Percentiles rank a stretch among this genome's conserved stretches.
Conservation (phyloP, 345 rosid genomes). For the Camelina laxa region DNA sequence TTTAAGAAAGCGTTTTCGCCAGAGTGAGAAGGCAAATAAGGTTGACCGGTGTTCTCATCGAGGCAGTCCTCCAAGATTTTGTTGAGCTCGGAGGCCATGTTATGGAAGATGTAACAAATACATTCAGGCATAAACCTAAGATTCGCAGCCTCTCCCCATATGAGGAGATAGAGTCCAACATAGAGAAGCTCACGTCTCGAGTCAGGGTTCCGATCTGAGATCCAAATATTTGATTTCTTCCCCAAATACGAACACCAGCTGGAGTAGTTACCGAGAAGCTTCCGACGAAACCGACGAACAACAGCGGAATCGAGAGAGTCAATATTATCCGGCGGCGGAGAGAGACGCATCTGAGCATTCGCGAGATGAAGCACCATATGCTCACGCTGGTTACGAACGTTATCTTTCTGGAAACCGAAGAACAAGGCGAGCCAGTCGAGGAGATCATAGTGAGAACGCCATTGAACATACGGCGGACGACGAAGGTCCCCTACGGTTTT, state of each 20-base stretch:
- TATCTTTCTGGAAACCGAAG: constrained; percentile 85
- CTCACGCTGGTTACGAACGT: constrained; percentile 91
- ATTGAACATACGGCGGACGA: constrained; percentile 67
- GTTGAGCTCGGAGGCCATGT: constrained; percentile 93
- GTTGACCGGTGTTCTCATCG: constrained; percentile 64
- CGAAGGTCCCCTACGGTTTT: constrained; percentile 84
- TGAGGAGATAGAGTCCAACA: constrained; percentile 68
- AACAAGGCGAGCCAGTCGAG: constrained; percentile 87
- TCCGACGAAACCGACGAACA: constrained; percentile 71
- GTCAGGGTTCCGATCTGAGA: constrained; percentile 75
- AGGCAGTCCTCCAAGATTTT: constrained; percentile 76
- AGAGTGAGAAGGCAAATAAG: constrained; percentile 53
- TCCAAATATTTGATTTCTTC: constrained; percentile 85
- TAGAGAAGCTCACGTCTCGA: constrained; percentile 79
- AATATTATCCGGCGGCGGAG: constrained; percentile 89
- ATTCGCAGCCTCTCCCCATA: constrained; percentile 96
- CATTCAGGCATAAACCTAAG: constrained; percentile 91
- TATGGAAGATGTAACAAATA: constrained; percentile 78
- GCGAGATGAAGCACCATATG: constrained; percentile 92
- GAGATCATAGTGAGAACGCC: constrained; percentile 82
- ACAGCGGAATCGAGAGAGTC: constrained; percentile 77
- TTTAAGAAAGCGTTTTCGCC: constrained; percentile 70
- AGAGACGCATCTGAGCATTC: constrained; percentile 95
- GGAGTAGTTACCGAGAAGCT: constrained; percentile 74
- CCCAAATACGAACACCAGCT: constrained; percentile 89